Evolutionary conservation across 768 basidiomycete genomes (phyloP).

Genomic region (Cystobasidium ongulense): DNA sequence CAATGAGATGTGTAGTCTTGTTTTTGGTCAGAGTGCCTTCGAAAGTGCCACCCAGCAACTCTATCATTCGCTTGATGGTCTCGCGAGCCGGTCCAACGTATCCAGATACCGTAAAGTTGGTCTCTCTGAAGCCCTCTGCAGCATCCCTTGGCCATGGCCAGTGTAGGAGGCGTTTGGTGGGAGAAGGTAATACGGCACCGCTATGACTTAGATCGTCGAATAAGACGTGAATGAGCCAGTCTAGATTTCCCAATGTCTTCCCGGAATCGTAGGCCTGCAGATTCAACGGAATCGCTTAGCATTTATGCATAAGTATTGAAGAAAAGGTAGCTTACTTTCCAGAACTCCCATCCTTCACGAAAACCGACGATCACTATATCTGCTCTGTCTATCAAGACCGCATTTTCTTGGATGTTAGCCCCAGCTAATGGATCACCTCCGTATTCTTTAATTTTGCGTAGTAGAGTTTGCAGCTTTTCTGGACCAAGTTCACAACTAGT

Average conservation of each 20-base stretch:
- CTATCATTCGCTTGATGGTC: constrained; percentile 75
- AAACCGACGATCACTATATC: constrained; percentile 68
- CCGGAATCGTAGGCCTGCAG: constrained; percentile 55
- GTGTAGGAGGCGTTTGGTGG: constrained; percentile 58
- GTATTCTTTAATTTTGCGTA: constrained; percentile 55
- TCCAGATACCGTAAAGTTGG: constrained; percentile 74
- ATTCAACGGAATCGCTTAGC: not conserved
- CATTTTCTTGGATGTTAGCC: not conserved
- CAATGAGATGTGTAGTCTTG: constrained; percentile 69
- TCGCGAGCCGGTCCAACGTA: constrained; percentile 79
- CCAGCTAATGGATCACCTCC: constrained; percentile 50
- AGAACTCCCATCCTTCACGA: constrained; percentile 62
- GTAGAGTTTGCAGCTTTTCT: constrained; percentile 54
- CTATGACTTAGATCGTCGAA: constrained; percentile 37
- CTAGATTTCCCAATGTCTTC: constrained; percentile 66
- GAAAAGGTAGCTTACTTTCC: constrained; percentile 51
- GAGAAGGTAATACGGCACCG: constrained; percentile 26
- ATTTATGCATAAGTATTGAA: not conserved
- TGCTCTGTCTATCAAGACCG: constrained; percentile 44
- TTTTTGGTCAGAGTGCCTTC: constrained; percentile 67
- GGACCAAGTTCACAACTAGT: constrained; percentile 54
- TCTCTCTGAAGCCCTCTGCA: constrained; percentile 56
- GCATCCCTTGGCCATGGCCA: constrained; percentile 64
- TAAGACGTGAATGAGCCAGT: constrained; percentile 77
- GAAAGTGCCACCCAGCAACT: constrained; percentile 65